These are phyloP conservation scores for Trichoderma semiorbis DNA, from an alignment of 2,329 filamentous ascomycete species.

Conservation along the genomic window DNA sequence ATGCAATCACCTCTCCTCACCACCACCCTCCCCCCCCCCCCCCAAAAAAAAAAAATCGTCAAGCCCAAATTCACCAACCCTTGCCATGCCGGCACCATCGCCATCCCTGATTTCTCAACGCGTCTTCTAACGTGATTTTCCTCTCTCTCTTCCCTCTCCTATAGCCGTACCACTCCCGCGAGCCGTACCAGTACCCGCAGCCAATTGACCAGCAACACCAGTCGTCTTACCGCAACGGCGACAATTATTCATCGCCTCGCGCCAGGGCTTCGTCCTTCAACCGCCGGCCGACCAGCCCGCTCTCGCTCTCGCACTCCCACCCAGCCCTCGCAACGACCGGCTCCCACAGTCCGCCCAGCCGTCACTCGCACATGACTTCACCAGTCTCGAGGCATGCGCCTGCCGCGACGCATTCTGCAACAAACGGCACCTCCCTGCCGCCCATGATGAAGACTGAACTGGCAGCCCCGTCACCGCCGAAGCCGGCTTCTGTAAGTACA, in stretches of 20 bases:
- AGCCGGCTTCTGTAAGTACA: constrained; percentile 30
- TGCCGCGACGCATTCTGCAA: constrained; percentile 36
- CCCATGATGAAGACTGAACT: constrained; percentile 39
- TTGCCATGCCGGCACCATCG: constrained; percentile 1
- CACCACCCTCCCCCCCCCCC: neutral
- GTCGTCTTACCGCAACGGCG: constrained; percentile 47
- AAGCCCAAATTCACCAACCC: constrained; percentile 12
- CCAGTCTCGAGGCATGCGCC: constrained; percentile 46
- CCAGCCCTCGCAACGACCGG: constrained; percentile 40
- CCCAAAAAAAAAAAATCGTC: neutral
- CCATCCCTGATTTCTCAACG: constrained; percentile 18
- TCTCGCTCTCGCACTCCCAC: constrained; percentile 50
- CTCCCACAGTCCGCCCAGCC: constrained; percentile 43
- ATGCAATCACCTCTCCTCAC: neutral
- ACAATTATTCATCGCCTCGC: constrained; percentile 46
- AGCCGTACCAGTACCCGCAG: constrained; percentile 48
- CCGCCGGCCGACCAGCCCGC: constrained; percentile 46
- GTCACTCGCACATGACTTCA: constrained; percentile 44
- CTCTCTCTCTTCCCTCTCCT: constrained; percentile 20
- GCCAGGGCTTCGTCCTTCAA: constrained; percentile 40
- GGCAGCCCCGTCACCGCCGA: constrained; percentile 39
- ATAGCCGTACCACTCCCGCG: constrained; percentile 41
- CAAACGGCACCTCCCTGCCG: constrained; percentile 41
- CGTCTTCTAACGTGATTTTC: constrained; percentile 27
- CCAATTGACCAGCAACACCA: constrained; percentile 42